phyloP scores from a whole-genome alignment of 441 rosid genomes.

The Dalechampia spathulata region DNA sequence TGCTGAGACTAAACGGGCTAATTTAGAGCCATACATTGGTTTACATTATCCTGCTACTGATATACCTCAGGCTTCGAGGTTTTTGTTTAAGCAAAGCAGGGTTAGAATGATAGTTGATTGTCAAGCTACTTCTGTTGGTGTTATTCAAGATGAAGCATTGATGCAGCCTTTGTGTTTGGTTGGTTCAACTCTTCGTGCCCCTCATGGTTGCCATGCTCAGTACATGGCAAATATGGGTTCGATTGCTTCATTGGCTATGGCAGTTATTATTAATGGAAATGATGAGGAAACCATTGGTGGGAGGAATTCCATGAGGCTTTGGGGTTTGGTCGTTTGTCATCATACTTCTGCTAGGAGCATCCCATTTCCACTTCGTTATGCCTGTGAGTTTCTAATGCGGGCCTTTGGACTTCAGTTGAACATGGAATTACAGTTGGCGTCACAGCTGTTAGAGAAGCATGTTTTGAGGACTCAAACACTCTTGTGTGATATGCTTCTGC shows the following conservation, averaged over 20 bases:
- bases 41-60: slow-evolving; percentile 95
- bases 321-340: slow-evolving; percentile 98
- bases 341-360: slow-evolving; percentile 88
- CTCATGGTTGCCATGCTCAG: slow-evolving; percentile 96
- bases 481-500: slow-evolving; percentile 92
- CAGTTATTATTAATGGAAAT: slow-evolving; percentile 77
- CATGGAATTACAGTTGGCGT: slow-evolving; percentile 90
- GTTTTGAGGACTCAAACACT: slow-evolving; percentile 88
- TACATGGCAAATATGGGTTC: slow-evolving; percentile 97
- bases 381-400: slow-evolving; percentile 96
- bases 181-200: slow-evolving; percentile 93
- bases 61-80: slow-evolving; percentile 93
- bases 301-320: slow-evolving; percentile 65
- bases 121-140: slow-evolving; percentile 44
- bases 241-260: slow-evolving; percentile 80
- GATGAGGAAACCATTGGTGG: slow-evolving; percentile 67
- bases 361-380: slow-evolving; percentile 86
- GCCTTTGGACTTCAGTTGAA: slow-evolving; percentile 93
- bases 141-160: slow-evolving; percentile 65
- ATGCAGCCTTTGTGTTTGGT: slow-evolving; percentile 87
- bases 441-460: slow-evolving; percentile 77
- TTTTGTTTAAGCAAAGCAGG: slow-evolving; percentile 88
- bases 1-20: slow-evolving; percentile 68
- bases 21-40: slow-evolving; percentile 86
- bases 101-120: slow-evolving; percentile 96